Evolutionary conservation across 768 basidiomycete species (phyloP).

Genomic region (Mycena rebaudengoi): DNA sequence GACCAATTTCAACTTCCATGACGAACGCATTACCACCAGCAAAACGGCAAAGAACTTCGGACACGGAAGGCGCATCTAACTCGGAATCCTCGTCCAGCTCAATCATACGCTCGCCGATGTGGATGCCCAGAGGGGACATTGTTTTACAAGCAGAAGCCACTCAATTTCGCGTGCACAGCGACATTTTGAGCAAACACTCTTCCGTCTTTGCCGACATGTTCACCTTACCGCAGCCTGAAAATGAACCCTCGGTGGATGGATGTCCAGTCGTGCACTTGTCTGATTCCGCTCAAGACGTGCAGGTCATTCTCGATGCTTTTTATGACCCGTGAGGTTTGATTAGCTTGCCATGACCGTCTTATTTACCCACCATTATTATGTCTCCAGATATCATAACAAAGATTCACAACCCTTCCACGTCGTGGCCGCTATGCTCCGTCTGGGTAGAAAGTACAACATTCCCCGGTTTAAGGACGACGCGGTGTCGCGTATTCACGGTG

Average conservation of each 20-base stretch:
- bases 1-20: too few relatives aligned
- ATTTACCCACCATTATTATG: neutral
- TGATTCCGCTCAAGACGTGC: constrained; percentile 12
- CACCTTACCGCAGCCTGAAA: constrained; percentile 49
- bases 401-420: neutral
- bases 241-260: constrained; percentile 25
- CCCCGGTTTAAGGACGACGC: neutral
- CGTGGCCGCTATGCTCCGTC: neutral
- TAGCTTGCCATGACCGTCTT: neutral
- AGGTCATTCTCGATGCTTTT: neutral
- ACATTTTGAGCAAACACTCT: constrained; percentile 42
- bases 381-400: neutral
- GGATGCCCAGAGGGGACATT: constrained; percentile 1
- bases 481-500: neutral
- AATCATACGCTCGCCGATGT: neutral
- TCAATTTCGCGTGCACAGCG: constrained; percentile 10
- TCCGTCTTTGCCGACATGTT: constrained; percentile 58
- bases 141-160: neutral
- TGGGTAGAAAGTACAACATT: constrained; percentile 10
- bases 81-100: too few relatives aligned
- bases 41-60: too few relatives aligned
- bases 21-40: too few relatives aligned
- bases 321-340: neutral
- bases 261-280: constrained; percentile 29
- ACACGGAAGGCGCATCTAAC: too few relatives aligned